Conservation (phyloP, 257 asterid genomes). For the Ophiorrhiza pumila region DNA sequence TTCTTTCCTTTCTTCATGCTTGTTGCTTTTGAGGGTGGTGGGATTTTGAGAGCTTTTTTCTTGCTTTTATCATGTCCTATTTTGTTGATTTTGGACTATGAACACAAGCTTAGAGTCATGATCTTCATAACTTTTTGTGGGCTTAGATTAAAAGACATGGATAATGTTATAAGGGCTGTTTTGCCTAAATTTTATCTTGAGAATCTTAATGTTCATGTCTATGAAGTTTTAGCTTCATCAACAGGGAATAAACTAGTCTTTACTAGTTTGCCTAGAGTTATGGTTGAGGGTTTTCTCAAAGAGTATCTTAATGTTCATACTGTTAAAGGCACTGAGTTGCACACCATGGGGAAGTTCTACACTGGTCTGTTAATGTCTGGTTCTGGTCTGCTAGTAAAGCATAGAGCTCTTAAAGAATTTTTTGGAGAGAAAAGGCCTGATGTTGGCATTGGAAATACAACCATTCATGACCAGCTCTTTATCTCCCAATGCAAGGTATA, state of each 20-base stretch:
- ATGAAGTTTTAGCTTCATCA: constrained; percentile 43
- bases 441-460: constrained; percentile 61
- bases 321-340: constrained; percentile 74
- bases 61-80: constrained; percentile 62
- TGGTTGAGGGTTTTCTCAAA: constrained; percentile 75
- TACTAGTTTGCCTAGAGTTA: constrained; percentile 68
- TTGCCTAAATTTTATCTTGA: constrained; percentile 83
- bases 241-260: constrained; percentile 44
- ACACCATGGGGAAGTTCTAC: constrained; percentile 45
- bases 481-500: constrained; percentile 80
- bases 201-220: constrained; percentile 46
- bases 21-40: constrained; percentile 87
- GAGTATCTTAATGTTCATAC: constrained; percentile 60
- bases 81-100: constrained; percentile 33
- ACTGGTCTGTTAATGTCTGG: constrained; percentile 52
- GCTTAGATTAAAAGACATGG: constrained; percentile 48
- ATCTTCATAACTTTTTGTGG: constrained; percentile 83
- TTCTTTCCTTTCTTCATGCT: constrained; percentile 94
- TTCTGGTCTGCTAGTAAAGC: constrained; percentile 58
- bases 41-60: constrained; percentile 61
- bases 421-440: constrained; percentile 58
- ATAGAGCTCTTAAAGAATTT: constrained; percentile 55
- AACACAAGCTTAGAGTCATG: constrained; percentile 55
- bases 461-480: constrained; percentile 46
- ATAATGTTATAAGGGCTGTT: constrained; percentile 62